Conservation (phyloP, 352 stramenopile genomes). For the Paralagenidium karlingii region DNA sequence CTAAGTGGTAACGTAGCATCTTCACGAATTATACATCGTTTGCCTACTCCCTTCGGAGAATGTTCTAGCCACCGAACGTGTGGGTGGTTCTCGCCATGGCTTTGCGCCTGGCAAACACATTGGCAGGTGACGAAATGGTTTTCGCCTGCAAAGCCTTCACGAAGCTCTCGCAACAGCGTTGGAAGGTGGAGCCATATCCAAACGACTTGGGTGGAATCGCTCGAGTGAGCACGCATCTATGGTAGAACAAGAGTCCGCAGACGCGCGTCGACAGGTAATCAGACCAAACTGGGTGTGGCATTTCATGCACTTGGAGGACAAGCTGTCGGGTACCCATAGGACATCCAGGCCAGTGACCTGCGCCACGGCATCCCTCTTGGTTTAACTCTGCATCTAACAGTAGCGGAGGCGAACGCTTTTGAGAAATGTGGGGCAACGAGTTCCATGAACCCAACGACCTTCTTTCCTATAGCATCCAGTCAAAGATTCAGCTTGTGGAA, state of each 20-base stretch:
- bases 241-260: constrained; percentile 7
- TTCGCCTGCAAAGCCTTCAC: constrained; percentile 8
- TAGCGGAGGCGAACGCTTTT: too few species aligned
- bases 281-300: constrained; percentile 9
- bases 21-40: too few species aligned
- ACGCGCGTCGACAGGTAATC: constrained; percentile 6
- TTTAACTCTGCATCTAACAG: too few species aligned
- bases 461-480: too few species aligned
- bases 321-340: constrained; percentile 8
- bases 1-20: too few species aligned
- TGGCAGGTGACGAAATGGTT: constrained; percentile 4
- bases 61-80: too few species aligned
- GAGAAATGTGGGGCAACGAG: too few species aligned
- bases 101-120: constrained; percentile 10
- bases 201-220: constrained; percentile 6
- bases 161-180: constrained; percentile 8
- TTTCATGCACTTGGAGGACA: constrained; percentile 8
- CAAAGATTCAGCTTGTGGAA: too few species aligned
- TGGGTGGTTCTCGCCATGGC: too few species aligned
- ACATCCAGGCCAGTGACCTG: constrained; percentile 4
- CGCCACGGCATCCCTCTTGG: too few species aligned
- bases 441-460: too few species aligned
- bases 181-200: constrained; percentile 7
- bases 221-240: constrained; percentile 6
- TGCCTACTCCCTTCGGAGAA: too few species aligned